Evolutionary conservation across 169 alveolate species (phyloP), one percentile per base, ranked within the genome.

Genomic region (Cryptosporidium andersoni): DNA sequence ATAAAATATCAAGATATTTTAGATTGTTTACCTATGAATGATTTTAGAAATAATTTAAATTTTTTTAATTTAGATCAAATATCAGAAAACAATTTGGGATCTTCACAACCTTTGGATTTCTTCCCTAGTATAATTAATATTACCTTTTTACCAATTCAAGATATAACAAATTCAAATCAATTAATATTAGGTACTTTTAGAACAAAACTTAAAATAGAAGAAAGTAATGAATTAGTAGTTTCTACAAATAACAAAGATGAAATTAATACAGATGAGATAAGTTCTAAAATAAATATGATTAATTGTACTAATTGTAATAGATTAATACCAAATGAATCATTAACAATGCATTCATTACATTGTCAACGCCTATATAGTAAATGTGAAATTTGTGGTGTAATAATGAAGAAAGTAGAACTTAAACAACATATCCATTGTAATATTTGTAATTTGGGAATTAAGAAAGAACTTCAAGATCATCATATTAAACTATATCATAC

Each of bases 401-500:
- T 74, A 16, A 25, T 74, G 12, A 74, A 74, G n/a, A 52, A 48
- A 37, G 37, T 11, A 40, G 68, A 74, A 55, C 39, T 74, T 60
- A 47, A 39, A 60, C 55, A 48, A n/a, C 85, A 74, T 42, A 74
- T 60, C 4, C 85, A 74, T 12, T 74, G 85, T 16, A 34, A 58
- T 14, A 56, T 58, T 40, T 74, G 85, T 45, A 58, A 16, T 9
- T 16, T 74, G 40, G 85, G 85, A 25, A 37, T 74, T 4, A 58
- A 64, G 16, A 25, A 11, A n/a, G 63, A 60, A 14, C 55, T 58
- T 43, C 12, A 58, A 37, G 45, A 74, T 7, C 39, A 7, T 7
- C 85, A 74, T 48, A 55, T 58, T 2, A 53, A 74, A 11, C 58
- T 74, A 55, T 74, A 74, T 49, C 85, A 74, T 58, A 52, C 40